Evolutionary conservation across 345 rosid genomes (phyloP).

Genomic region (Cardamine chenopodiifolia): DNA sequence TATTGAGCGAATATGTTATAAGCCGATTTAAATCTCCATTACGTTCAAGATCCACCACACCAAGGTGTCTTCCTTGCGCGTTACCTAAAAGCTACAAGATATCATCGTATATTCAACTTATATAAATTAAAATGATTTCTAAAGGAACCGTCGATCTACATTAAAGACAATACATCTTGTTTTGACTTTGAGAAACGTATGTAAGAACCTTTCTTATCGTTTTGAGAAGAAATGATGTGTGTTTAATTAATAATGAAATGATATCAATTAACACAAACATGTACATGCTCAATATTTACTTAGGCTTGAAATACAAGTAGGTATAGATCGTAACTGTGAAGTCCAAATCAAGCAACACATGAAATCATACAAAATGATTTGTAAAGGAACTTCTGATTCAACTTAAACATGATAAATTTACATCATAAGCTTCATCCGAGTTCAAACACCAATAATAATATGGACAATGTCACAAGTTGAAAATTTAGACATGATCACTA

Average conservation of each 20-base stretch:
- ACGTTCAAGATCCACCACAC: neutral
- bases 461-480: too few relatives aligned
- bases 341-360: conserved; percentile 22
- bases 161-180: conserved; percentile 10
- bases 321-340: conserved; percentile 18
- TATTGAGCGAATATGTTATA: neutral
- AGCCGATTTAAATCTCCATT: neutral
- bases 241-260: neutral
- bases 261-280: neutral
- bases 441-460: too few relatives aligned
- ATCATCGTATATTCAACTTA: neutral
- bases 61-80: neutral
- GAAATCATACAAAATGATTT: conserved; percentile 25
- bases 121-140: neutral
- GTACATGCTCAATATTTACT: neutral
- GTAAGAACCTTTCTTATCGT: neutral
- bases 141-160: conserved; percentile 10
- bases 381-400: neutral
- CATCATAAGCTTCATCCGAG: too few relatives aligned
- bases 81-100: neutral
- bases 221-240: conserved; percentile 17
- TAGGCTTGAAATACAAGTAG: conserved; percentile 26
- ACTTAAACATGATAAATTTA: conserved; percentile 1
- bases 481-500: neutral
- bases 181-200: conserved; percentile 2